phyloP scores from a whole-genome alignment of 169 alveolate species.

The Plasmodium inui region DNA sequence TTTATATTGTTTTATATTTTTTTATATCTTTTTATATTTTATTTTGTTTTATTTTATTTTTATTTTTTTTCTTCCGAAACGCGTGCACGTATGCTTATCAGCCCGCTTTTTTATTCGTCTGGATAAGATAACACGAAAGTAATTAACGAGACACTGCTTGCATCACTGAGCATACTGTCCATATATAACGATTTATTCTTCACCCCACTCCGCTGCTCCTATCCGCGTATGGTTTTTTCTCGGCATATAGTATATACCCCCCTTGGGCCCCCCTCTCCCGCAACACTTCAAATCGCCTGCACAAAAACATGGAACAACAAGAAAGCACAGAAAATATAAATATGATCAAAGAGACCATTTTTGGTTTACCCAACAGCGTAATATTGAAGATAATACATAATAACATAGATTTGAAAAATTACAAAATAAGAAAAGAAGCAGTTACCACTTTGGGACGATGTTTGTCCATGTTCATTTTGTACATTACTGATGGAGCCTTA shows the following conservation, averaged over 20 bases:
- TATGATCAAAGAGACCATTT: slow-evolving; percentile 36
- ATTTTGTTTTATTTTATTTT: not conserved
- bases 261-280: not conserved
- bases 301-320: slow-evolving; percentile 32
- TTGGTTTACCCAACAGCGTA: slow-evolving; percentile 40
- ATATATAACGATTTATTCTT: not conserved
- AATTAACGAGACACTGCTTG: not conserved
- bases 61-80: not conserved
- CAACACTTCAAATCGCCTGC: not conserved
- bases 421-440: slow-evolving; percentile 50
- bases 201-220: not conserved
- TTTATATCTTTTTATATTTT: not conserved
- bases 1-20: not conserved
- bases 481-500: slow-evolving; percentile 68
- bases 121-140: not conserved
- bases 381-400: slow-evolving; percentile 40
- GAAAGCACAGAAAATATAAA: slow-evolving; percentile 14
- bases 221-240: not conserved
- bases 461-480: slow-evolving; percentile 56
- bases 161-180: not conserved
- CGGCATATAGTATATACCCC: not conserved
- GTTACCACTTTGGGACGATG: slow-evolving; percentile 37
- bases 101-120: not conserved
- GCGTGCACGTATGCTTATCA: not conserved
- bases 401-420: slow-evolving; percentile 27